These are phyloP conservation scores for Striga asiatica DNA, from an alignment of 257 asterid genomes.

Conservation along the genomic window DNA sequence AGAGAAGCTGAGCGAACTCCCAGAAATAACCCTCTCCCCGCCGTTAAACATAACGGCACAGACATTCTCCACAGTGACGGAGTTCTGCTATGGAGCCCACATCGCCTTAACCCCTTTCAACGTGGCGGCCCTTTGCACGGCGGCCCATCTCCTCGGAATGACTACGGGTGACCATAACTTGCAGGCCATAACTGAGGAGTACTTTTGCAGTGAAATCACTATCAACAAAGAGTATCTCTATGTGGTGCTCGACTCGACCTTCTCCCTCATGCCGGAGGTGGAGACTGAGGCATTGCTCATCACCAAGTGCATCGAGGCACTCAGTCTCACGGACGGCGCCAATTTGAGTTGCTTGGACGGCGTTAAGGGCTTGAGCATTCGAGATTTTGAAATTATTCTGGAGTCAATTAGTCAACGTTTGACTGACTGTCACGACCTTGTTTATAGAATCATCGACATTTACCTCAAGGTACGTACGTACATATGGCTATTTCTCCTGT, in stretches of 20 bases:
- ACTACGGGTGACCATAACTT: conserved; percentile 32
- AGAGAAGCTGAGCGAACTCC: conserved; percentile 33
- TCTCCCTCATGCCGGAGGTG: conserved; percentile 62
- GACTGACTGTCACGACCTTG: conserved; percentile 53
- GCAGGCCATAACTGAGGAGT: conserved; percentile 51
- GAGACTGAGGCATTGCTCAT: conserved; percentile 50
- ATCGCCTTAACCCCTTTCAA: conserved; percentile 56
- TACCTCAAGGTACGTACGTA: conserved; percentile 59
- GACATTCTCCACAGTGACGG: conserved; percentile 48
- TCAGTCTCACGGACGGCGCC: conserved; percentile 40
- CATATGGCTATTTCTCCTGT: no score
- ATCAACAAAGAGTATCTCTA: conserved; percentile 40
- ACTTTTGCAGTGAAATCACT: conserved; percentile 45
- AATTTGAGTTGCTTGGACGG: conserved; percentile 31
- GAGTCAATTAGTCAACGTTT: conserved; percentile 45
- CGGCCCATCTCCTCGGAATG: conserved; percentile 72
- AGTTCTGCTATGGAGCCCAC: conserved; percentile 57
- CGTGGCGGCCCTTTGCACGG: conserved; percentile 70
- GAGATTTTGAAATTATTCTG: conserved; percentile 40
- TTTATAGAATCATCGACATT: conserved; percentile 56
- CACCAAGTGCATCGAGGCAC: conserved; percentile 68
- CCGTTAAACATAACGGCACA: conserved; percentile 73
- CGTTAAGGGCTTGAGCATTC: conserved; percentile 24
- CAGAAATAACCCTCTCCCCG: conserved; percentile 71
- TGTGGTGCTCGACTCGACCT: conserved; percentile 47